phyloP scores from a whole-genome alignment of 768 basidiomycete species.

The Candolleomyces aberdarensis region DNA sequence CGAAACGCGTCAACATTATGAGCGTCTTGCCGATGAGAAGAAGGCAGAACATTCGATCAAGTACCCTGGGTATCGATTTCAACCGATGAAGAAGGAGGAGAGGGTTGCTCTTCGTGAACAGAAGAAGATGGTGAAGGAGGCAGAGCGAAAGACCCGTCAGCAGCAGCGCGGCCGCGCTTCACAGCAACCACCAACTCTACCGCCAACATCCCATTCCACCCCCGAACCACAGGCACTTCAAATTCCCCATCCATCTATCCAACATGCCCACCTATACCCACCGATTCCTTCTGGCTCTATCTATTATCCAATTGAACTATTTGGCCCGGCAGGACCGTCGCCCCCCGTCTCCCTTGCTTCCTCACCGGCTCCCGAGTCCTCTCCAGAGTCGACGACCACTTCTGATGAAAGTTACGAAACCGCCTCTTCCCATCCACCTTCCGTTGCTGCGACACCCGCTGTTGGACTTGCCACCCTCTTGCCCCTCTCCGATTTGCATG shows the following conservation, averaged over 20 bases:
- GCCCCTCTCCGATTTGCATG: not conserved
- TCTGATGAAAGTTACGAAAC: constrained; percentile 9
- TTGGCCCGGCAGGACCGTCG: constrained; percentile 43
- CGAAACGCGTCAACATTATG: constrained; percentile 46
- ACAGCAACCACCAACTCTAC: constrained; percentile 12
- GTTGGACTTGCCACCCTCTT: not conserved
- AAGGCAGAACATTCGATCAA: constrained; percentile 48
- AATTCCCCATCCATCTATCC: constrained; percentile 13
- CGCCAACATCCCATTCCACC: constrained; percentile 12
- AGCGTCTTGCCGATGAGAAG: constrained; percentile 48
- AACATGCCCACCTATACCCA: constrained; percentile 5
- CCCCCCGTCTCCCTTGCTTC: constrained; percentile 51
- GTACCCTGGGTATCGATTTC: constrained; percentile 59
- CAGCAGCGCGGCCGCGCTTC: constrained; percentile 13
- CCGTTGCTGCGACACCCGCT: not conserved
- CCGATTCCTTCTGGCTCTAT: constrained; percentile 4
- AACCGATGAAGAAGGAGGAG: constrained; percentile 52
- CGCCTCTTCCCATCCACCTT: constrained; percentile 8
- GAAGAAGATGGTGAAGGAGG: constrained; percentile 31
- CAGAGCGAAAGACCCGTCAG: constrained; percentile 18
- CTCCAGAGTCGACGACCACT: constrained; percentile 4
- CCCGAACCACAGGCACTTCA: constrained; percentile 3
- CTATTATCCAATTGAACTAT: constrained; percentile 22
- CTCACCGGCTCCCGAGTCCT: constrained; percentile 33
- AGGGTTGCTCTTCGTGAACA: constrained; percentile 40